Evolutionary conservation across 805 yeast genomes (phyloP).

Genomic region (Metschnikowia vanudenii): DNA sequence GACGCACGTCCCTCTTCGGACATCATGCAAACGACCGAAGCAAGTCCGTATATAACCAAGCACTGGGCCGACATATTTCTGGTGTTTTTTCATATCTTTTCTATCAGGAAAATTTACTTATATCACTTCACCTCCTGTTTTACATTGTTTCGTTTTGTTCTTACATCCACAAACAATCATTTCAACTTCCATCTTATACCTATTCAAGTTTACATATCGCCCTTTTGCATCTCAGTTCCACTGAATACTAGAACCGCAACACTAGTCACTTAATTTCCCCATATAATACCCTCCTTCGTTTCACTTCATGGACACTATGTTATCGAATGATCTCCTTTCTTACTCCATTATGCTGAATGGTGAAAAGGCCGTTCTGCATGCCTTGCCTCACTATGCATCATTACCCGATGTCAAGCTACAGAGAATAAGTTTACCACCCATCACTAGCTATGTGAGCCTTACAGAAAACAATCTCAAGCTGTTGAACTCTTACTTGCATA

Average conservation of each 20-base stretch:
- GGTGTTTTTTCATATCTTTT: too few species aligned
- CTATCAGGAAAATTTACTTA: too few species aligned
- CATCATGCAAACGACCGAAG: conserved; percentile 18
- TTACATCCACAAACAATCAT: too few species aligned
- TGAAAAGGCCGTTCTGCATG: conserved; percentile 19
- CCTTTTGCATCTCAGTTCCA: too few species aligned
- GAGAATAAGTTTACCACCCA: conserved; percentile 17
- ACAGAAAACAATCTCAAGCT: conserved; percentile 22
- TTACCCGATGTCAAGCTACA: conserved; percentile 7
- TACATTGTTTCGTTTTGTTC: too few species aligned
- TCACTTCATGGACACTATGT: background rate
- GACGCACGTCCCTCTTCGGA: conserved; percentile 19
- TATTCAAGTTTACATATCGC: too few species aligned
- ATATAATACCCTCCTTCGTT: background rate
- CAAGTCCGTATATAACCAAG: conserved; percentile 14
- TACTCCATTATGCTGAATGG: conserved; percentile 40
- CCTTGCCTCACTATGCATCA: conserved; percentile 19
- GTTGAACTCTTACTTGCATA: conserved; percentile 16
- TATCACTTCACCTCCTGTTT: too few species aligned
- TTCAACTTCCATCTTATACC: too few species aligned
- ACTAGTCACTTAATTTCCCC: too few species aligned
- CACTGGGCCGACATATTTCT: conserved; percentile 3
- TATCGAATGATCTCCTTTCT: conserved; percentile 33
- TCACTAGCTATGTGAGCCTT: conserved; percentile 16
- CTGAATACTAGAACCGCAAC: too few species aligned